Evolutionary conservation across 129 eudicot species (phyloP).

Genomic region (Pseudognaphalium luteoalbum): DNA sequence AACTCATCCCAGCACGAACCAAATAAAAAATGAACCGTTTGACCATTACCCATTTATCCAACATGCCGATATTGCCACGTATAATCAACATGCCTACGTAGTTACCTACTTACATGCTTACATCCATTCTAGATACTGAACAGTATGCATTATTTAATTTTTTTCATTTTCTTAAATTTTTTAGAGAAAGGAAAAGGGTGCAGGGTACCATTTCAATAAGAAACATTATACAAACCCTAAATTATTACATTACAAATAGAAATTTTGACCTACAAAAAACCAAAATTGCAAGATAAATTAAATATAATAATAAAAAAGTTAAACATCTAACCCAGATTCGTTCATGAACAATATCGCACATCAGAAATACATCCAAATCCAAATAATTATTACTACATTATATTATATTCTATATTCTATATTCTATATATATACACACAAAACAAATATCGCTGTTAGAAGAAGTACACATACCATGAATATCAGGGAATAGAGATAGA

Average conservation of each 20-base stretch:
- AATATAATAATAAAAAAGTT: too few relatives aligned
- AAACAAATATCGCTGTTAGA: slow-evolving; percentile 4
- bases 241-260: neutral
- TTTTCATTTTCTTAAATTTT: neutral
- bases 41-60: too few relatives aligned
- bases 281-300: too few relatives aligned
- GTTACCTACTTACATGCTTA: too few relatives aligned
- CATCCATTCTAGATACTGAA: neutral
- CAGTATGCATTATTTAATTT: neutral
- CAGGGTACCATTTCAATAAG: neutral
- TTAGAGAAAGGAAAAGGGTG: neutral
- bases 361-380: neutral
- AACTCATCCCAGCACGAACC: neutral
- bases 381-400: neutral
- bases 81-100: neutral
- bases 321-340: too few relatives aligned
- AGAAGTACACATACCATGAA: slow-evolving; percentile 24
- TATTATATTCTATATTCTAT: too few relatives aligned
- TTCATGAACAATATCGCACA: too few relatives aligned
- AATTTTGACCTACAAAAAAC: neutral
- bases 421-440: too few relatives aligned
- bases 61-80: neutral
- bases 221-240: neutral
- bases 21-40: neutral
- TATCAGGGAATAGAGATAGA: neutral